Base-by-base conservation (phyloP, 768 basidiomycete genomes). In the Kwoniella dejecticola region DNA sequence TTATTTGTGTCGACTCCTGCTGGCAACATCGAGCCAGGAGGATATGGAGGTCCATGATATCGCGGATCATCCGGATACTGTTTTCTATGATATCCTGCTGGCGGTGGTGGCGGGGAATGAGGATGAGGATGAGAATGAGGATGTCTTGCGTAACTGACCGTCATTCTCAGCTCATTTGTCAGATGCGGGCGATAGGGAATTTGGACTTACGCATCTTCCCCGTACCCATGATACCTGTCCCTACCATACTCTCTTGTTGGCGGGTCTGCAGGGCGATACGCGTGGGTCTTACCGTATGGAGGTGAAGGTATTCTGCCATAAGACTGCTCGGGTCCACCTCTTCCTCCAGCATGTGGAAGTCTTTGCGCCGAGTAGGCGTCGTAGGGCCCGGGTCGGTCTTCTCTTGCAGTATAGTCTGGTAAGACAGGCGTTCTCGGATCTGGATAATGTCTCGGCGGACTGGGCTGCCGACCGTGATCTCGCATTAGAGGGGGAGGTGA, bases 1-100 rank as follows among this genome's bases (percentile, higher is more conserved):
- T 60, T 56, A 24, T 55, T 48, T 3, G 60, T 41, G 24, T 62
- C 60, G 2, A 56, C 15, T 21, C 52, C 46, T 42, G 31, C 13
- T 24, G 26, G 23, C 31, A 15, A 21, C 5, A 27, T 19, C 6
- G 45, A 15, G 2, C 42, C 5, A 24, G 60, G 52, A 38, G 52
- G 48, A 29, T 33, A 17, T 1, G 58, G 41, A 11, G 48, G 36
- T 24, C 31, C 48, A 21, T 33, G n/a, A 40, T 61, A 46, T 19
- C 49, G n/a, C n/a, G n/a, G 11, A 19, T 33, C 50, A 11, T 45
- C 36, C 8, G 36, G 8, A 38, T 38, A 17, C n/a, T n/a, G n/a
- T n/a, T n/a, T n/a, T 38, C 12, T 29, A 10, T 33, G 57, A 40
- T 49, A 36, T 21, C 12, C 48, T 2, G 48, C n/a, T n/a, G n/a